Evolutionary conservation across 768 basidiomycete genomes (phyloP), one percentile per base, ranked within the genome.

Genomic region (Termitomyces sp.): DNA sequence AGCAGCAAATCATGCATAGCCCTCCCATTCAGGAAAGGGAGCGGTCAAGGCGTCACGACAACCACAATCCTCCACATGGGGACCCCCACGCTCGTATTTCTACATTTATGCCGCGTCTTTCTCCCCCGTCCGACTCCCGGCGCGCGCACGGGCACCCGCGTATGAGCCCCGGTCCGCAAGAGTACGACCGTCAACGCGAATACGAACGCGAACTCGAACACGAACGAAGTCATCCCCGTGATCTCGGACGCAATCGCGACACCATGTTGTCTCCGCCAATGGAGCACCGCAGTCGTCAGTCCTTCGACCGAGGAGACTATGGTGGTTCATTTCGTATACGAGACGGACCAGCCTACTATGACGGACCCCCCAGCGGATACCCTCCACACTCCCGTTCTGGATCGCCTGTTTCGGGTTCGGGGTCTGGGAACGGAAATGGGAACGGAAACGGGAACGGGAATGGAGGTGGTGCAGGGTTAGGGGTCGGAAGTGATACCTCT

Each of bases 71-170:
- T 44, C 65, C 73, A 50, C 66, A 70, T 61, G 57, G 35, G 7
- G 69, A 72, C 44, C 64, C 62, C 23, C 75, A 65, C 52, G 57
- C 63, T 23, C 64, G 63, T 52, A 67, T 68, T 50, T 63, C 66
- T 48, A 59, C 64, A 40, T 74, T 71, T 41, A 58, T 63, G 56
- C 50, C 67, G 52, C 72, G 71, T 50, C 60, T 66, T 42, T 73
- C 75, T 18, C 73, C 68, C 9, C 66, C 70, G 16, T 68, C 64
- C 18, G 66, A 73, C 46, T 54, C 68, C 13, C 72, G 76, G 56
- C 78, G 79, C 62, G 67, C 77, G 44, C 88, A 88, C 66, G 76
- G 75, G 56, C 86, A 88, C 68, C 86, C 87, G 67, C 83, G 85
- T 52, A 64, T 85, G 61, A 86, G 85, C 7, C 84, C 85, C 38